A percentile compares a stretch with the other conserved stretches of the same genome.
These are phyloP conservation scores for Chytriomyces sp. DNA, from an alignment of 192 early-diverging fungal species.

Conservation along the genomic window DNA sequence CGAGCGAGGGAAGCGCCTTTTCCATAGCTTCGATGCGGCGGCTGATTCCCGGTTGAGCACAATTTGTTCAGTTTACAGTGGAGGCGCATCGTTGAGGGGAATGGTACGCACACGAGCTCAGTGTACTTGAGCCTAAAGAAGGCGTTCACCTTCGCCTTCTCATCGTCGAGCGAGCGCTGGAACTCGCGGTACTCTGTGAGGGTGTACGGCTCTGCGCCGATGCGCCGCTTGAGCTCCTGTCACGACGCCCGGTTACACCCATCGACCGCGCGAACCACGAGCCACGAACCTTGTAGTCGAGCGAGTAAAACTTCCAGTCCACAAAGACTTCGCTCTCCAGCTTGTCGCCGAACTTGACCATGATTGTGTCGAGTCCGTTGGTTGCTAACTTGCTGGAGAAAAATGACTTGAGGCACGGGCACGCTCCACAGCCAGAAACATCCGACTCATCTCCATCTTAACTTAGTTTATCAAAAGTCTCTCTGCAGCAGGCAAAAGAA, in stretches of 20 bases:
- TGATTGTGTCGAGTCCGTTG: neutral
- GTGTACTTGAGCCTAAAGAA: slow-evolving; percentile 33
- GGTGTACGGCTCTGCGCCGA: slow-evolving; percentile 25
- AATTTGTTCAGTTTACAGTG: neutral
- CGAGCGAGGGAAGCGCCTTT: slow-evolving; percentile 19
- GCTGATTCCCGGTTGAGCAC: neutral
- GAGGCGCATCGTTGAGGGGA: neutral
- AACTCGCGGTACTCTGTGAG: slow-evolving; percentile 24
- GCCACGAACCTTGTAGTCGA: slow-evolving; percentile 43
- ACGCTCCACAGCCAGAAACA: no score
- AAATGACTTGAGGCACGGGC: neutral
- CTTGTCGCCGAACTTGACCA: slow-evolving; percentile 34
- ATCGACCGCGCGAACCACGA: no score
- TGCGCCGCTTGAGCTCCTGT: slow-evolving; percentile 22
- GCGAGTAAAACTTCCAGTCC: slow-evolving; percentile 35
- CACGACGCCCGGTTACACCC: no score
- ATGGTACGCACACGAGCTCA: slow-evolving; percentile 9
- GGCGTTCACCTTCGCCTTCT: slow-evolving; percentile 27
- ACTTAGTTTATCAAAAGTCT: no score
- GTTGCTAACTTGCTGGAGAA: neutral
- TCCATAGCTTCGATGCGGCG: slow-evolving; percentile 8
- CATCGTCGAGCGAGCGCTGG: slow-evolving; percentile 20
- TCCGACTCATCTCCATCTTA: no score
- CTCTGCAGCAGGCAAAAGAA: no score
- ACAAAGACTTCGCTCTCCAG: slow-evolving; percentile 22